A percentile compares a stretch with the other conserved stretches of the same genome.
Conservation (phyloP, 208 protist genomes). For the Angomonas ambiguus region DNA sequence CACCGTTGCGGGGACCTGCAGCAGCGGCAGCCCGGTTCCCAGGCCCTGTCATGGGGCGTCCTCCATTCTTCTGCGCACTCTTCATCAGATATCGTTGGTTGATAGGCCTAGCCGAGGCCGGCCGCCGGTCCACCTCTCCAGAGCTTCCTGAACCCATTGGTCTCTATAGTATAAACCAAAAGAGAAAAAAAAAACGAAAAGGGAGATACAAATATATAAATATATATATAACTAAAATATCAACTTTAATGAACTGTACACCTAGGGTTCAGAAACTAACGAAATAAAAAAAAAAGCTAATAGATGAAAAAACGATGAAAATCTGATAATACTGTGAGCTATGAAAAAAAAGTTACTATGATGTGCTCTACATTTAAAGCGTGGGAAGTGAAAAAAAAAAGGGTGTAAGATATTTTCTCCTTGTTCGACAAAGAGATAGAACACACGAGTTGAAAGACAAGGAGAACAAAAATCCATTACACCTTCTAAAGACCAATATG, state of each 20-base stretch:
- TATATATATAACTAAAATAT: neutral
- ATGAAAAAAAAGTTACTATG: too few species aligned
- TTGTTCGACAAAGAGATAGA: too few species aligned
- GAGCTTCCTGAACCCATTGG: constrained; percentile 1
- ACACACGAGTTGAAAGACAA: too few species aligned
- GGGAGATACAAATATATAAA: neutral
- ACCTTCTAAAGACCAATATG: too few species aligned
- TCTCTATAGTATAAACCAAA: too few species aligned
- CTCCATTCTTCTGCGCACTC: neutral
- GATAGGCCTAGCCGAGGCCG: neutral
- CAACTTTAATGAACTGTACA: neutral
- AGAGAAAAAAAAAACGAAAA: neutral
- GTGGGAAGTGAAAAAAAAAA: too few species aligned
- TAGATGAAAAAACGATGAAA: neutral
- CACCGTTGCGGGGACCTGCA: neutral
- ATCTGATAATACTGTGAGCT: constrained; percentile 7
- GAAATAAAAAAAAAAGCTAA: constrained; percentile 16
- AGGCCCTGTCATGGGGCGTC: neutral
- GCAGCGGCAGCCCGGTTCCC: neutral
- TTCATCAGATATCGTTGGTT: neutral
- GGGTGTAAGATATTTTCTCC: too few species aligned
- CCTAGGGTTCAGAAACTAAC: neutral
- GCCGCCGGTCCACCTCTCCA: neutral
- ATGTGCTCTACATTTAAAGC: too few species aligned
- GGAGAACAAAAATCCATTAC: too few species aligned